Evolutionary conservation across 495 filamentous ascomycete genomes (phyloP).

Genomic region (Penicillium odoratum): DNA sequence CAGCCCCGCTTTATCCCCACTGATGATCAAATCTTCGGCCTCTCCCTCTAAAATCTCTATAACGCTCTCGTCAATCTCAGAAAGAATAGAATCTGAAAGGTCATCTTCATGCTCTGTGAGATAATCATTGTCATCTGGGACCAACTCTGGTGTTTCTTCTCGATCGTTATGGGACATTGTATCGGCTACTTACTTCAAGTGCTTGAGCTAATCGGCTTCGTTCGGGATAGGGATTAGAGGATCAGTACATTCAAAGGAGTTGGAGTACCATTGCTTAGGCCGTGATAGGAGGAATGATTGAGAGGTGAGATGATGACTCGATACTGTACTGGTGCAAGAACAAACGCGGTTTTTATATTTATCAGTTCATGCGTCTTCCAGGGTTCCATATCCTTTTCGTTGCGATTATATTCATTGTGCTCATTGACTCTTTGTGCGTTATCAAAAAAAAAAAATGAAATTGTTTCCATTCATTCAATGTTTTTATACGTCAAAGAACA

Average conservation of each 20-base stretch:
- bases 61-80: not conserved
- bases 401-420: not conserved
- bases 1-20: not conserved
- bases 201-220: not conserved
- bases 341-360: not conserved
- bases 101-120: not conserved
- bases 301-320: not conserved
- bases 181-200: not conserved
- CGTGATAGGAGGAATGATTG: no score
- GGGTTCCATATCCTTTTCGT: no score
- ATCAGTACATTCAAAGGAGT: not conserved
- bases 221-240: not conserved
- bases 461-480: no score
- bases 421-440: not conserved
- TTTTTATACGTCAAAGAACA: no score
- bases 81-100: not conserved
- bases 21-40: not conserved
- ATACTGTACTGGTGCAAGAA: not conserved
- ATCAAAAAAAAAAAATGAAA: not conserved
- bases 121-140: not conserved
- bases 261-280: no score
- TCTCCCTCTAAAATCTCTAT: not conserved
- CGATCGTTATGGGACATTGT: not conserved
- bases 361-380: not conserved
- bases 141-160: not conserved